Evolutionary conservation across 169 alveolate species (phyloP).

Genomic region (Cyclospora cayetanensis): DNA sequence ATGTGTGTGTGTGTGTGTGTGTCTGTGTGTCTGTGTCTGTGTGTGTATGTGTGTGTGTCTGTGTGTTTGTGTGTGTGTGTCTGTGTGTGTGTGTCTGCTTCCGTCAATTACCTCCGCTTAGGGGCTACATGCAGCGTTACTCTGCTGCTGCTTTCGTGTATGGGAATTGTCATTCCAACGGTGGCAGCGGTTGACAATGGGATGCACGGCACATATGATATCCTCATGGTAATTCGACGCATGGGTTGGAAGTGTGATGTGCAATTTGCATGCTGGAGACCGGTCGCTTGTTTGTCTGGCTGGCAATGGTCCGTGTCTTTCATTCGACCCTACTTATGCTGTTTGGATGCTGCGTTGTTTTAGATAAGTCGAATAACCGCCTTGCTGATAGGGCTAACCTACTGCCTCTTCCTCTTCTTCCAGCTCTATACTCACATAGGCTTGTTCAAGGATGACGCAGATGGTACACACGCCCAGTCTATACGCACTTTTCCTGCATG

Average conservation of each 20-base stretch:
- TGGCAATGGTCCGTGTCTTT: not conserved
- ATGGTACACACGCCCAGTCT: conserved; percentile 60
- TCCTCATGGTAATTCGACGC: not conserved
- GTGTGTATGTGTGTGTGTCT: not conserved
- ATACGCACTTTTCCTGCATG: not conserved
- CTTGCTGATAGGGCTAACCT: conserved; percentile 80
- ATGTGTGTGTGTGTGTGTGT: too few species aligned
- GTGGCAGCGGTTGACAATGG: conserved; percentile 77
- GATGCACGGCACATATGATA: conserved; percentile 38
- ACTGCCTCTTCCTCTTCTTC: conserved; percentile 82
- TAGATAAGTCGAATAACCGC: conserved; percentile 87
- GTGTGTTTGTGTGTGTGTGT: not conserved
- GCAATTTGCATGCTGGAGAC: conserved; percentile 50
- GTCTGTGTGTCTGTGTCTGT: not conserved
- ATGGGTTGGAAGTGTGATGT: not conserved
- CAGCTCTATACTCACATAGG: conserved; percentile 85
- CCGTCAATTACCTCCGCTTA: too few species aligned
- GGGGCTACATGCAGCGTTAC: conserved; percentile 88
- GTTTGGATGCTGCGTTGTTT: too few species aligned
- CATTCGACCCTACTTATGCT: too few species aligned
- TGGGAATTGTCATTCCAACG: conserved; percentile 86
- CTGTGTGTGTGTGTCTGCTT: not conserved
- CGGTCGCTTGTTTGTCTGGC: not conserved
- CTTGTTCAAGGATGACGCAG: conserved; percentile 78
- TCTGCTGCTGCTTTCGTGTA: conserved; percentile 82